These are phyloP conservation scores for Agarophyton chilense DNA, from an alignment of 23 red algal species.

Conservation along the genomic window DNA sequence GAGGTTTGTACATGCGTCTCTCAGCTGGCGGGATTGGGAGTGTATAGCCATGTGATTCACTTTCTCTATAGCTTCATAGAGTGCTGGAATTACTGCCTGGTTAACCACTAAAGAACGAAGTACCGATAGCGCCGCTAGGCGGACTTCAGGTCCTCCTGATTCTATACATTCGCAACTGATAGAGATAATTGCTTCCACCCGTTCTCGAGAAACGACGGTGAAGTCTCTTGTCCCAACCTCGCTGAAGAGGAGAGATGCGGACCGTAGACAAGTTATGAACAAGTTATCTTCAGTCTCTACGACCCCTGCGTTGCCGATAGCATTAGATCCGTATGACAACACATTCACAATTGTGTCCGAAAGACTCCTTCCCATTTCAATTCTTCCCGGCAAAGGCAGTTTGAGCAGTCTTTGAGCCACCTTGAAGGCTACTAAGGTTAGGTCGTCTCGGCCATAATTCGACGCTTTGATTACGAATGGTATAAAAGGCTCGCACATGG, in stretches of 20 bases:
- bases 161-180: slow-evolving; percentile 49
- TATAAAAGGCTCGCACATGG: slow-evolving; percentile 59
- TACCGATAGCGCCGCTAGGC: slow-evolving; percentile 52
- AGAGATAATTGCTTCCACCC: slow-evolving; percentile 56
- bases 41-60: slow-evolving; percentile 68
- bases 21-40: slow-evolving; percentile 38
- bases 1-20: slow-evolving; percentile 20
- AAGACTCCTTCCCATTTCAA: slow-evolving; percentile 27
- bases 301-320: not conserved
- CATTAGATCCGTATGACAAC: slow-evolving; percentile 35
- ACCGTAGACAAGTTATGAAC: slow-evolving; percentile 63
- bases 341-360: slow-evolving; percentile 54
- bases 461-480: slow-evolving; percentile 6
- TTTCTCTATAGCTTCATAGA: slow-evolving; percentile 74
- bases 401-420: slow-evolving; percentile 40
- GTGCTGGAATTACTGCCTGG: slow-evolving; percentile 21
- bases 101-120: slow-evolving; percentile 25
- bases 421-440: slow-evolving; percentile 36
- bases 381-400: slow-evolving; percentile 19
- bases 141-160: slow-evolving; percentile 21
- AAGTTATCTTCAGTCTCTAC: slow-evolving; percentile 20
- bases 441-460: slow-evolving; percentile 19
- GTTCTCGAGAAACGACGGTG: slow-evolving; percentile 21
- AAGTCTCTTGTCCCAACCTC: slow-evolving; percentile 39
- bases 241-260: slow-evolving; percentile 48